Conservation (phyloP, 2,329 filamentous ascomycete species). For the Colletotrichum ledebouriae region DNA sequence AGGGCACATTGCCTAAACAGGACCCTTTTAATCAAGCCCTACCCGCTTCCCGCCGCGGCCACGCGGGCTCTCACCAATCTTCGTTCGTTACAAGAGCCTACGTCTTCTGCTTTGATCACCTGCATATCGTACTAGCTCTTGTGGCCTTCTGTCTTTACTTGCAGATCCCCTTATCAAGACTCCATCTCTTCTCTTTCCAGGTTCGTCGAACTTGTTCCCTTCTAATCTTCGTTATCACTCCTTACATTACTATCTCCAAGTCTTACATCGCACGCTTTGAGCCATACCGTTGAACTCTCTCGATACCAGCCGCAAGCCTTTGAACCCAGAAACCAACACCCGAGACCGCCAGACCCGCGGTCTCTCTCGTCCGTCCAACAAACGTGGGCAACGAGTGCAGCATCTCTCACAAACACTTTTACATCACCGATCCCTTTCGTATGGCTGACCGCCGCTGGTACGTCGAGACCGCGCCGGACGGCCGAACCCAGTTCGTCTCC, state of each 20-base stretch:
- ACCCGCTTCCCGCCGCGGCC: slow-evolving; percentile 39
- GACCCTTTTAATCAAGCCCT: slow-evolving; percentile 38
- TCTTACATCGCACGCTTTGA: background rate
- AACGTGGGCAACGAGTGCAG: slow-evolving; percentile 40
- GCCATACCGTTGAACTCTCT: background rate
- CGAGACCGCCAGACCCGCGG: slow-evolving; percentile 1
- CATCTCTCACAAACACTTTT: slow-evolving; percentile 20
- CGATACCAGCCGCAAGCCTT: background rate
- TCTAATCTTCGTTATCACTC: background rate
- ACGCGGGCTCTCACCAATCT: slow-evolving; percentile 30
- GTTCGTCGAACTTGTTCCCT: background rate
- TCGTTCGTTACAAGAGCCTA: slow-evolving; percentile 28
- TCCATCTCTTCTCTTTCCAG: slow-evolving; percentile 6
- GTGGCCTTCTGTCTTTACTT: slow-evolving; percentile 26
- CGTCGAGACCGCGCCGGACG: slow-evolving; percentile 53
- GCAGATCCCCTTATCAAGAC: slow-evolving; percentile 36
- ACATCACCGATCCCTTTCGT: slow-evolving; percentile 27
- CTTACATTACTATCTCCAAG: background rate
- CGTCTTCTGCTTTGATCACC: slow-evolving; percentile 44
- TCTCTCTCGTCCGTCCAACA: slow-evolving; percentile 25
- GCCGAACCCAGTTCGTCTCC: slow-evolving; percentile 54
- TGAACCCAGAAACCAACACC: background rate
- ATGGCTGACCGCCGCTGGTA: slow-evolving; percentile 55
- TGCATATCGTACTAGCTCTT: slow-evolving; percentile 30
- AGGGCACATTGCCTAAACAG: slow-evolving; percentile 16